phyloP scores from a whole-genome alignment of 2,329 filamentous ascomycete species.

The Aspergillus alliaceus region DNA sequence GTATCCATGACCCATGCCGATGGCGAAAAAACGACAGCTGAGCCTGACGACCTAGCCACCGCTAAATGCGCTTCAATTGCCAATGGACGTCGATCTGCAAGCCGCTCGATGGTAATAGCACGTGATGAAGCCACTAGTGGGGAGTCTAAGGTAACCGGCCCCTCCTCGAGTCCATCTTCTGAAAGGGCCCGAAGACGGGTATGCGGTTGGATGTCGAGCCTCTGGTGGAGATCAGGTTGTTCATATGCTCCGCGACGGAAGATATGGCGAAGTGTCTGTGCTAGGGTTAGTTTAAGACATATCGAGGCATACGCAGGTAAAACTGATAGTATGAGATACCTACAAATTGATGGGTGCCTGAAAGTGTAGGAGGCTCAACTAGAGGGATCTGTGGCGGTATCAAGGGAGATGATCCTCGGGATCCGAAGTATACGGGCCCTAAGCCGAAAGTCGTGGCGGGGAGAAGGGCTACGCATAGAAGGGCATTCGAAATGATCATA shows the following conservation, averaged over 20 bases:
- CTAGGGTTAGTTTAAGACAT: conserved; percentile 2
- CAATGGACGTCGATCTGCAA: conserved; percentile 73
- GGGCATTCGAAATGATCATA: conserved; percentile 16
- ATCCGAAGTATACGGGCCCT: conserved; percentile 24
- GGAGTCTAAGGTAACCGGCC: conserved; percentile 49
- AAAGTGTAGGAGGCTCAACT: conserved; percentile 18
- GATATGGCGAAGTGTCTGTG: conserved; percentile 70
- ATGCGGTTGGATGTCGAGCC: conserved; percentile 67
- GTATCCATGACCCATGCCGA: conserved; percentile 83
- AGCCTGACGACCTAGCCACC: conserved; percentile 67
- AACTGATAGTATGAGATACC: conserved; percentile 1
- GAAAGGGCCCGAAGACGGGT: conserved; percentile 52
- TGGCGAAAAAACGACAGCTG: conserved; percentile 65
- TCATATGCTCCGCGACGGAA: conserved; percentile 85
- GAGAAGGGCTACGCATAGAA: conserved; percentile 24
- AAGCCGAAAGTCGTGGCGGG: conserved; percentile 22
- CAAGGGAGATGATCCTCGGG: conserved; percentile 26
- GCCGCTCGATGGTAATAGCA: conserved; percentile 70
- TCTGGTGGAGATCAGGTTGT: conserved; percentile 75
- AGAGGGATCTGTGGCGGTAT: conserved; percentile 36
- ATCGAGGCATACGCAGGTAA: not conserved
- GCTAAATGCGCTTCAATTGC: conserved; percentile 78
- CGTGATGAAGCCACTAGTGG: conserved; percentile 64
- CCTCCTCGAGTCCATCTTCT: conserved; percentile 41
- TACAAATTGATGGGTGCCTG: conserved; percentile 39